A percentile compares a stretch with the other conserved stretches of the same genome.
These are phyloP conservation scores for Pilobolus umbonatus DNA, from an alignment of 192 early-diverging fungal genomes.

Conservation along the genomic window DNA sequence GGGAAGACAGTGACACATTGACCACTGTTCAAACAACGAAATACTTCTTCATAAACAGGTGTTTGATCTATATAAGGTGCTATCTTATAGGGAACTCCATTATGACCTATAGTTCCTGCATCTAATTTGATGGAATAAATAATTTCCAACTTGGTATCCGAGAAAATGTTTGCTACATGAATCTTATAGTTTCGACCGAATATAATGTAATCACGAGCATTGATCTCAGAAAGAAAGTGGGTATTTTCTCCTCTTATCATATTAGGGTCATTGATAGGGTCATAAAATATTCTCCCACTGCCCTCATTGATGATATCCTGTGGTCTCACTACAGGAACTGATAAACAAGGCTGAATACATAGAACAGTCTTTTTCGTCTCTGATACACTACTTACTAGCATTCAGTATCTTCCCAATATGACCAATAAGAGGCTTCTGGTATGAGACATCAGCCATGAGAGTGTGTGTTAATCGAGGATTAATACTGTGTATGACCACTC, in stretches of 20 bases:
- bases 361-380: background rate
- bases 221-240: conserved; percentile 65
- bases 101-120: background rate
- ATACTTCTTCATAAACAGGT: conserved; percentile 77
- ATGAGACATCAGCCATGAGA: conserved; percentile 28
- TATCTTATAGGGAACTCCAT: conserved; percentile 41
- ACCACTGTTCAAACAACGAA: conserved; percentile 60
- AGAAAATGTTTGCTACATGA: conserved; percentile 71
- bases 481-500: conserved; percentile 19
- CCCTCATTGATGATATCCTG: conserved; percentile 82
- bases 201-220: conserved; percentile 59
- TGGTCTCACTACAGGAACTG: conserved; percentile 88
- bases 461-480: conserved; percentile 22
- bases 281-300: conserved; percentile 62
- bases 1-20: conserved; percentile 93
- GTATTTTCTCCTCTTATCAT: conserved; percentile 64
- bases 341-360: background rate
- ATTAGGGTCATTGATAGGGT: conserved; percentile 58
- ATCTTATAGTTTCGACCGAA: conserved; percentile 45
- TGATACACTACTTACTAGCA: conserved; percentile 22
- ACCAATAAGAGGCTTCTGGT: conserved; percentile 23
- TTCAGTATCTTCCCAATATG: conserved; percentile 25
- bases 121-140: conserved; percentile 20
- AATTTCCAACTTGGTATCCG: conserved; percentile 73
- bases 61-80: conserved; percentile 83